A percentile compares a stretch with the other conserved stretches of the same genome.
Evolutionary conservation across 2,329 filamentous ascomycete species (phyloP).

Genomic region (Trichophaea hybrida): DNA sequence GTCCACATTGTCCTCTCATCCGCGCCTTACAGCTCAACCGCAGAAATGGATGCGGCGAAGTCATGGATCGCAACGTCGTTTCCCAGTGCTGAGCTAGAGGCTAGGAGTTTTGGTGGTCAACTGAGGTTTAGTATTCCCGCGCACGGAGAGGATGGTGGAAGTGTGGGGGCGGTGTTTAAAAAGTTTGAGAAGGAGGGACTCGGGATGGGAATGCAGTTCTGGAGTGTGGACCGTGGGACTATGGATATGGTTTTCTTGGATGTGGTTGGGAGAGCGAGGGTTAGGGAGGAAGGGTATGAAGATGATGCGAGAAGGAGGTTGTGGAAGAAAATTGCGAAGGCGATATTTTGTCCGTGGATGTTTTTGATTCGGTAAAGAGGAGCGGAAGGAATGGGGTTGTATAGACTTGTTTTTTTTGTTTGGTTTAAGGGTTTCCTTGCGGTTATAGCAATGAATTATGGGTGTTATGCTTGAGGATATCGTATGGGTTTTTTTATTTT

Average conservation of each 20-base stretch:
- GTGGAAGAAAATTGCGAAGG: conserved; percentile 1
- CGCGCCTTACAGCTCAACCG: conserved; percentile 56
- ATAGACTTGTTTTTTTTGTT: not conserved
- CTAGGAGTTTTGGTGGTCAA: conserved; percentile 69
- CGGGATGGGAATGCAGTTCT: conserved; percentile 54
- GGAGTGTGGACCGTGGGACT: conserved; percentile 43
- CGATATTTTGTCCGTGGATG: conserved; percentile 3
- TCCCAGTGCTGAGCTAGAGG: conserved; percentile 52
- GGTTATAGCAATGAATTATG: too few species aligned
- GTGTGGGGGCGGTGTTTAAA: conserved; percentile 22
- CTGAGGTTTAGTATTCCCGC: conserved; percentile 66
- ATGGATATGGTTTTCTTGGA: conserved; percentile 80
- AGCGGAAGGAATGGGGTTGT: not conserved
- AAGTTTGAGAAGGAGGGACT: conserved; percentile 39
- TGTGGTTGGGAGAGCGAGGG: conserved; percentile 67
- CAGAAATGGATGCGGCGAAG: conserved; percentile 53
- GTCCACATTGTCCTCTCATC: conserved; percentile 65
- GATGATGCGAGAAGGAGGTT: conserved; percentile 10
- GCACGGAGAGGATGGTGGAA: conserved; percentile 23
- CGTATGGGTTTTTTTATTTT: too few species aligned
- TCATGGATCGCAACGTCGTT: conserved; percentile 51
- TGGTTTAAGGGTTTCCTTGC: not conserved
- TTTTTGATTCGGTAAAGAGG: conserved; percentile 4
- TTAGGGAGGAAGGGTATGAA: conserved; percentile 50
- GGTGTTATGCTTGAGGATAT: too few species aligned